Conservation (phyloP, 2,329 filamentous ascomycete species). For the Fusarium domesticum region DNA sequence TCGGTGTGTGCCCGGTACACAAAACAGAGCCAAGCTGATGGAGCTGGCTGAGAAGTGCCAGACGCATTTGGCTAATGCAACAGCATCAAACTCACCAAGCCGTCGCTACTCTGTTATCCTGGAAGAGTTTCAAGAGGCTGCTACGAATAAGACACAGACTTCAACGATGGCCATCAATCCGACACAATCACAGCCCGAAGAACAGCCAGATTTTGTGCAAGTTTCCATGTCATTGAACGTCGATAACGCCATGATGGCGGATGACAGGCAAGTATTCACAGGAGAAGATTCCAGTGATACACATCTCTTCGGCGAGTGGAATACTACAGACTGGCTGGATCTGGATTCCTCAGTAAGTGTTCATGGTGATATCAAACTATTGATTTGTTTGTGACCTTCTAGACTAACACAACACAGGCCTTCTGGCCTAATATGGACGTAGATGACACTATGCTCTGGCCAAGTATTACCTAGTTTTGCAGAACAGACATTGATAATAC, state of each 20-base stretch:
- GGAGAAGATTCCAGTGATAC: not conserved
- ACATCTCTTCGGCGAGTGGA: slow-evolving; percentile 14
- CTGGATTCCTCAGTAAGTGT: slow-evolving; percentile 18
- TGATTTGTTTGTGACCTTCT: too few relatives aligned
- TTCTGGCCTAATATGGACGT: slow-evolving; percentile 12
- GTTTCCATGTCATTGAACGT: not conserved
- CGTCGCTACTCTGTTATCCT: slow-evolving; percentile 20
- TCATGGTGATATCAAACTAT: not conserved
- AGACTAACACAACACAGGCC: slow-evolving; percentile 2
- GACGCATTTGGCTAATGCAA: slow-evolving; percentile 16
- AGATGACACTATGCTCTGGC: slow-evolving; percentile 9
- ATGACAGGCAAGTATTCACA: not conserved
- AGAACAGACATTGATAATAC: too few relatives aligned
- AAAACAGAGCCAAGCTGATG: slow-evolving; percentile 17
- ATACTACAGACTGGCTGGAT: slow-evolving; percentile 19
- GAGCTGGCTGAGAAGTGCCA: slow-evolving; percentile 27
- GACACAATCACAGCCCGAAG: not conserved
- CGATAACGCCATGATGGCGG: not conserved
- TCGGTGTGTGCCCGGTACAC: slow-evolving; percentile 6
- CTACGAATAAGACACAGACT: not conserved
- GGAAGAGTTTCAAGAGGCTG: slow-evolving; percentile 12
- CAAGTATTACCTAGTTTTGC: slow-evolving; percentile 6
- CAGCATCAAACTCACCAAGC: slow-evolving; percentile 19
- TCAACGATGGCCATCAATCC: not conserved
- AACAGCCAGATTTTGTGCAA: not conserved